A percentile compares a stretch with the other conserved stretches of the same genome.
These are phyloP conservation scores for Rauvolfia tetraphylla DNA, from an alignment of 257 asterid genomes.

Conservation along the genomic window DNA sequence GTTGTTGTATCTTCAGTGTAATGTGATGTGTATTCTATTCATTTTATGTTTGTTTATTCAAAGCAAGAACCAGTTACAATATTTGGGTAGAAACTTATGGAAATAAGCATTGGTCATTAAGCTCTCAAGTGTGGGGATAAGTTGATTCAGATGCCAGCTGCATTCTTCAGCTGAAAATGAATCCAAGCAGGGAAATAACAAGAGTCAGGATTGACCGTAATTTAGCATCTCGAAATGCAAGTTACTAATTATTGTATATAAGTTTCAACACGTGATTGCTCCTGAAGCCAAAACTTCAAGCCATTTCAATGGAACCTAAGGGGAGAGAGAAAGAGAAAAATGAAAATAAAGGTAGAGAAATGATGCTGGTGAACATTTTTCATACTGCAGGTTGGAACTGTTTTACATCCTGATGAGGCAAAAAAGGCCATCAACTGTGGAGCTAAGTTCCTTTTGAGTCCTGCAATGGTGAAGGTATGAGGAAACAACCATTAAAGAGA, in stretches of 20 bases:
- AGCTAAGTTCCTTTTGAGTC: slow-evolving; percentile 86
- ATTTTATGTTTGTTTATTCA: background rate
- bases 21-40: background rate
- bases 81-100: background rate
- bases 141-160: background rate
- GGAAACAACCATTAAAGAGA: background rate
- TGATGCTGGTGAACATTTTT: background rate
- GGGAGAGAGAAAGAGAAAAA: background rate
- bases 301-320: background rate
- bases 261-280: background rate
- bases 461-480: slow-evolving; percentile 69
- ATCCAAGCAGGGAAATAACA: background rate
- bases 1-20: background rate
- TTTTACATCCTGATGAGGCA: slow-evolving; percentile 50
- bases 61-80: background rate
- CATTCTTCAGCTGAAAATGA: background rate
- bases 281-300: background rate
- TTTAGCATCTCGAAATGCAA: background rate
- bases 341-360: background rate
- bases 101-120: background rate
- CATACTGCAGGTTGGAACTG: slow-evolving; percentile 65
- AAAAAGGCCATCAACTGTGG: slow-evolving; percentile 51
- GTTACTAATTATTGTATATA: background rate
- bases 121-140: background rate
- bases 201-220: background rate